Evolutionary conservation across 331 rosid genomes (phyloP).

Genomic region (Ulmus americana): DNA sequence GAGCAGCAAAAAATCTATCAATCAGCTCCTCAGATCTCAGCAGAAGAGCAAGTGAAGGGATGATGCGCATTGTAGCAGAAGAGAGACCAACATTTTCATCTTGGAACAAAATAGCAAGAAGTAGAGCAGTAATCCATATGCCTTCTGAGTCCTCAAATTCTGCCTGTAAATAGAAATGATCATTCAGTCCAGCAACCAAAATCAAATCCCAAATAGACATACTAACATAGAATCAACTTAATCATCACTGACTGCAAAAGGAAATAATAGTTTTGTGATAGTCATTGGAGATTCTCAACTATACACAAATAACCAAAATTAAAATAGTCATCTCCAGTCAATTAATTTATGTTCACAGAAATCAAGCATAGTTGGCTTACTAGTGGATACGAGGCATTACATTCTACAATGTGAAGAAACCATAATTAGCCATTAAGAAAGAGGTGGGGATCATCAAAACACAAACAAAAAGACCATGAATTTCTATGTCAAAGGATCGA

Average conservation of each 20-base stretch:
- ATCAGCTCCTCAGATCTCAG: conserved; percentile 78
- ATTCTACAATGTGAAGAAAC: no score
- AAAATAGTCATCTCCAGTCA: no score
- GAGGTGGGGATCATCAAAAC: no score
- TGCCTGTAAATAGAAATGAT: conserved; percentile 46
- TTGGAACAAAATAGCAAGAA: conserved; percentile 77
- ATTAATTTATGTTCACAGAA: no score
- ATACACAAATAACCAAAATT: no score
- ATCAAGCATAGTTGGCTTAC: no score
- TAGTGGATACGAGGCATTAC: no score
- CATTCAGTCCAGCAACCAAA: conserved; percentile 32
- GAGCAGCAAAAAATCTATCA: conserved; percentile 87
- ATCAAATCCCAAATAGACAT: not conserved
- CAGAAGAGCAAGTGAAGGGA: conserved; percentile 72
- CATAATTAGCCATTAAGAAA: no score
- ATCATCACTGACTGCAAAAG: not conserved
- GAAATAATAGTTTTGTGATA: not conserved
- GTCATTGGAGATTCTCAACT: no score
- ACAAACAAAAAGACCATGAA: no score
- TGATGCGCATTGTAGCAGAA: conserved; percentile 58
- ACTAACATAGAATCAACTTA: not conserved
- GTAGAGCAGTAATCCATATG: conserved; percentile 81
- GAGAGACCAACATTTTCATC: conserved; percentile 56
- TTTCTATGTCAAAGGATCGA: no score
- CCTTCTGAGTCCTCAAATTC: conserved; percentile 84